Conservation (phyloP, 371 early-diverging fungal species). For the Rhizomucor pusillus region DNA sequence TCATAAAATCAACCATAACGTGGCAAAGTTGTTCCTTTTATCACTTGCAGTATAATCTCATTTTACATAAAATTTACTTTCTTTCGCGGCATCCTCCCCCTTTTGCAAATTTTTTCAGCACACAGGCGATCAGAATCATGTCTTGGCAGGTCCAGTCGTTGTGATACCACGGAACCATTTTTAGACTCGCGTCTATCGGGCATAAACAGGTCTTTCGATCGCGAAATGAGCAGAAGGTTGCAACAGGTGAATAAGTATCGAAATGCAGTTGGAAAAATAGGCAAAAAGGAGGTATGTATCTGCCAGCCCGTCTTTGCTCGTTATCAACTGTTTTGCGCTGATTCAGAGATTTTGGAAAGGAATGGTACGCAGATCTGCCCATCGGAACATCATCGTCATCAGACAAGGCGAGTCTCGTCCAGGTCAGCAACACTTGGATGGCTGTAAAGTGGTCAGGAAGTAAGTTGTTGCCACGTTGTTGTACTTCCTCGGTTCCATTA, state of each 20-base stretch:
- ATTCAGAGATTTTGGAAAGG: slow-evolving; percentile 14
- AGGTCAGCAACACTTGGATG: slow-evolving; percentile 43
- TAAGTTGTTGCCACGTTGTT: slow-evolving; percentile 19
- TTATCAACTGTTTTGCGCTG: neutral
- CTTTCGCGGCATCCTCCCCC: too few species aligned
- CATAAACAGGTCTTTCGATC: too few species aligned
- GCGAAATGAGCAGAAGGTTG: slow-evolving; percentile 43
- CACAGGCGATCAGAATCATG: too few species aligned
- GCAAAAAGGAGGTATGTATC: slow-evolving; percentile 52
- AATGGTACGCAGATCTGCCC: slow-evolving; percentile 57
- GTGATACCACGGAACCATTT: slow-evolving; percentile 1
- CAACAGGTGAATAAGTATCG: slow-evolving; percentile 61
- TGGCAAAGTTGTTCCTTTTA: too few species aligned
- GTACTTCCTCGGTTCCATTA: slow-evolving; percentile 3
- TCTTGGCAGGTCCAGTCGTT: neutral
- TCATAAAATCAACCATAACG: too few species aligned
- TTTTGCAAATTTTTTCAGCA: too few species aligned
- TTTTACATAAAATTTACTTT: too few species aligned
- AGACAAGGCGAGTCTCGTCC: slow-evolving; percentile 48
- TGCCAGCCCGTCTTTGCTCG: neutral
- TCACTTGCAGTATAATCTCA: too few species aligned
- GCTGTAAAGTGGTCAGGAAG: slow-evolving; percentile 51
- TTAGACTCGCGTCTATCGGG: neutral
- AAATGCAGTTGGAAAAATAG: slow-evolving; percentile 57
- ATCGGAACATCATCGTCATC: slow-evolving; percentile 43